These are phyloP conservation scores for Salix viminalis DNA, from an alignment of 345 rosid species.

Conservation along the genomic window DNA sequence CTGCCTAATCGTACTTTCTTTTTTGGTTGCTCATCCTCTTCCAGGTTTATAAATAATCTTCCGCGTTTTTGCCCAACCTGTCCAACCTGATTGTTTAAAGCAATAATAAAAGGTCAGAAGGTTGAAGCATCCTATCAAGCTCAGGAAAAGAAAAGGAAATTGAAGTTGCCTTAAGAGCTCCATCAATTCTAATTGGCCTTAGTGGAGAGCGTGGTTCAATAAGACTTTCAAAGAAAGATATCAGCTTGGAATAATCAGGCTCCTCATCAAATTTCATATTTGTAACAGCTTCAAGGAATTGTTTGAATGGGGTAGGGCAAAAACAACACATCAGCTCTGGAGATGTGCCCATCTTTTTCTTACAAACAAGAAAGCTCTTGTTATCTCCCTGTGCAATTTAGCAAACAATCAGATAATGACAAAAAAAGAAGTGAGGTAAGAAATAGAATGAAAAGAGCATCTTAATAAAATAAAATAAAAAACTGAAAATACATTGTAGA, in stretches of 20 bases:
- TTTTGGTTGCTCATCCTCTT: conserved; percentile 33
- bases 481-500: background rate
- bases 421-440: background rate
- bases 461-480: background rate
- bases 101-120: background rate
- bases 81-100: conserved; percentile 2
- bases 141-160: background rate
- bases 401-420: background rate
- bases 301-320: conserved; percentile 30
- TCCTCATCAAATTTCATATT: conserved; percentile 38
- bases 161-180: conserved; percentile 29
- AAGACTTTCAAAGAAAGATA: conserved; percentile 28
- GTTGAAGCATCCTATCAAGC: background rate
- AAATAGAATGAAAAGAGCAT: background rate
- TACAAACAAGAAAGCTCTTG: conserved; percentile 32
- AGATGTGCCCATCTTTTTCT: conserved; percentile 34
- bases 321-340: conserved; percentile 32
- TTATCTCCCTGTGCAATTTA: conserved; percentile 24
- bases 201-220: conserved; percentile 25
- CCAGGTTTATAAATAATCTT: conserved; percentile 26
- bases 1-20: conserved; percentile 31
- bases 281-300: conserved; percentile 28
- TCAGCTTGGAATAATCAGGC: conserved; percentile 29
- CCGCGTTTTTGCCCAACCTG: conserved; percentile 37
- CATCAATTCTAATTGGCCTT: conserved; percentile 32